Evolutionary conservation across 495 filamentous ascomycete genomes (phyloP).

Genomic region (Hypoxylon lenormandii): DNA sequence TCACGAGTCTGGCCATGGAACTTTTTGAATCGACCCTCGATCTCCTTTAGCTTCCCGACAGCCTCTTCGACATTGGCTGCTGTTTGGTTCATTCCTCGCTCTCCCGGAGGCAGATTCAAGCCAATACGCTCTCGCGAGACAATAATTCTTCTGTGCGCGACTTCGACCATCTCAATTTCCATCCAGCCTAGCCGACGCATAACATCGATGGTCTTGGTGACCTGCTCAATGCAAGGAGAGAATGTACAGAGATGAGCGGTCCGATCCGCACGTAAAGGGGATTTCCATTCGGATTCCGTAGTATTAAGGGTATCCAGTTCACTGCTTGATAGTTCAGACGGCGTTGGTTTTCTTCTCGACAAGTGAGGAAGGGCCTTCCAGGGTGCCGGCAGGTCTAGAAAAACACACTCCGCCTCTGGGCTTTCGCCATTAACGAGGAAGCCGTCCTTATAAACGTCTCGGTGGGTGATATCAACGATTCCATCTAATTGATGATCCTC

Average conservation of each 20-base stretch:
- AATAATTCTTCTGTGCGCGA: constrained; percentile 79
- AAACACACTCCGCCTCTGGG: constrained; percentile 82
- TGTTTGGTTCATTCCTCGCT: constrained; percentile 62
- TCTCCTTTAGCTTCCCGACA: constrained; percentile 72
- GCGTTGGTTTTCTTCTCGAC: constrained; percentile 66
- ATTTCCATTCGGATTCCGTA: constrained; percentile 58
- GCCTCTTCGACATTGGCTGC: constrained; percentile 82
- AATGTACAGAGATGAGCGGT: constrained; percentile 88
- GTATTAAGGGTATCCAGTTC: constrained; percentile 28
- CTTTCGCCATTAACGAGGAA: constrained; percentile 72
- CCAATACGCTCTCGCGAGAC: constrained; percentile 85
- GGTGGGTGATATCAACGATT: constrained; percentile 83
- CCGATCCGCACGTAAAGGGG: constrained; percentile 75
- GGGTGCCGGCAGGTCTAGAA: constrained; percentile 92
- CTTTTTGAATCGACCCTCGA: constrained; percentile 73
- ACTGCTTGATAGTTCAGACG: constrained; percentile 29
- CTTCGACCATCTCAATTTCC: constrained; percentile 90
- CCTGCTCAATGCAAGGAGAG: constrained; percentile 96
- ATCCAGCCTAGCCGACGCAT: constrained; percentile 86
- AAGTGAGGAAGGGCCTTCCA: constrained; percentile 91
- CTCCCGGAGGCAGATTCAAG: constrained; percentile 53
- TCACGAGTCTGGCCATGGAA: constrained; percentile 59
- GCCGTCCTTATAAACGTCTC: constrained; percentile 90
- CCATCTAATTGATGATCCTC: constrained; percentile 75
- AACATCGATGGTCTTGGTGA: constrained; percentile 79